Evolutionary conservation across 305 asterid genomes (phyloP).

Genomic region (Solanum hybrid): DNA sequence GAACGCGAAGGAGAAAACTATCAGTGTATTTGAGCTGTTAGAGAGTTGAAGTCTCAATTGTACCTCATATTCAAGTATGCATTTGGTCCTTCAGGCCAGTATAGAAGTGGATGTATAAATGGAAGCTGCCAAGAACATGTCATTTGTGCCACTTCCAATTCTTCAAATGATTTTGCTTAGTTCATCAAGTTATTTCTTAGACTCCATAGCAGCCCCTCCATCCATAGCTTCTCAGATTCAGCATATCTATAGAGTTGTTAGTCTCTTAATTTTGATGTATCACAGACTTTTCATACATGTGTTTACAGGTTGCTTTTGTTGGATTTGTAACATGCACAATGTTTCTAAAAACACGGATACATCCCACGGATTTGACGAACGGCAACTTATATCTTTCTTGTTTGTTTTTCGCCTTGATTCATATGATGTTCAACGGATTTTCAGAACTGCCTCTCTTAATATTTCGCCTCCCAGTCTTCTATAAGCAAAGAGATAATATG

Average conservation of each 20-base stretch:
- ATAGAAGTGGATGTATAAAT: neutral
- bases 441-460: constrained; percentile 78
- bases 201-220: neutral
- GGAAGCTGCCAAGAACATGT: neutral
- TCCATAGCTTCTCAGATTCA: neutral
- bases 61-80: neutral
- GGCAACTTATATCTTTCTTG: constrained; percentile 68
- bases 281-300: neutral
- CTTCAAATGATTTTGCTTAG: neutral
- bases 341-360: constrained; percentile 64
- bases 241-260: neutral
- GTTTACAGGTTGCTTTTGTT: constrained; percentile 73
- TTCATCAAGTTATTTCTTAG: neutral
- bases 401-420: constrained; percentile 66
- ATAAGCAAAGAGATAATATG: constrained; percentile 82
- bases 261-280: constrained; percentile 1
- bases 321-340: constrained; percentile 72
- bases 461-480: constrained; percentile 82
- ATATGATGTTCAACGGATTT: constrained; percentile 93
- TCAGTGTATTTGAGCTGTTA: neutral
- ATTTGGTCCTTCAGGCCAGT: neutral
- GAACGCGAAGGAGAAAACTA: neutral
- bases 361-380: constrained; percentile 54
- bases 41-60: neutral
- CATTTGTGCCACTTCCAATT: neutral